Evolutionary conservation across 768 basidiomycete genomes (phyloP), one percentile per base, ranked within the genome.

Genomic region (button mushroom (Agaricus bisporus)): DNA sequence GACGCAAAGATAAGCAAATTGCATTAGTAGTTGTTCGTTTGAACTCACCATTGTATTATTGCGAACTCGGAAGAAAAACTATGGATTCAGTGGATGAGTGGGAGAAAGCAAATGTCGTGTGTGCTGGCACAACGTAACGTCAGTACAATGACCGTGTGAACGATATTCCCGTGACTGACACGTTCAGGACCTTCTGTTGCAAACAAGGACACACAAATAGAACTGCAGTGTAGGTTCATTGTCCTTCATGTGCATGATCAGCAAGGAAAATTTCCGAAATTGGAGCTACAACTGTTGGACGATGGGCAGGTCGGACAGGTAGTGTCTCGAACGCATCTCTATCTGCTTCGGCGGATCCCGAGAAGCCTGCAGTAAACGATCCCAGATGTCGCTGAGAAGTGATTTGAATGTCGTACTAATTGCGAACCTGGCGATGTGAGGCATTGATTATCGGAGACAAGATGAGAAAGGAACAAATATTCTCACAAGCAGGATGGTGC

Each of bases 11-110:
- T 5, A 38, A 51, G 41, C 42, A 14, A 20, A 15, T 6, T 15
- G 20, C 15, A 29, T 22, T 6, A 9, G 15, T 6, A 9, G 15
- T 37, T 26, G n/a, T 6, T 28, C 52, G 20, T 8, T n/a, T 43
- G 44, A 57, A 43, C 67, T 58, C 25, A 76, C 78, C 78, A 79
- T 79, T 54, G n/a, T n/a, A 57, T 64, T 45, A 47, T 44, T 41
- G 22, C 20, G 17, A 26, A 45, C 50, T 59, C 52, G 60, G 50
- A 49, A 57, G 43, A 49, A 55, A 58, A 54, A 59, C 54, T 49
- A 61, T 56, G 55, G 54, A 58, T 58, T 22, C 11, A 32, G 32
- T 32, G 7, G 32, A 41, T 60, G 47, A n/a, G 55, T 52, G 32
- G 56, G 57, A 62, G 57, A 62, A 57, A 47, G 47, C 54, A 49